Evolutionary conservation across 2,329 filamentous ascomycete genomes (phyloP).

Genomic region (Xylariaceae sp.): DNA sequence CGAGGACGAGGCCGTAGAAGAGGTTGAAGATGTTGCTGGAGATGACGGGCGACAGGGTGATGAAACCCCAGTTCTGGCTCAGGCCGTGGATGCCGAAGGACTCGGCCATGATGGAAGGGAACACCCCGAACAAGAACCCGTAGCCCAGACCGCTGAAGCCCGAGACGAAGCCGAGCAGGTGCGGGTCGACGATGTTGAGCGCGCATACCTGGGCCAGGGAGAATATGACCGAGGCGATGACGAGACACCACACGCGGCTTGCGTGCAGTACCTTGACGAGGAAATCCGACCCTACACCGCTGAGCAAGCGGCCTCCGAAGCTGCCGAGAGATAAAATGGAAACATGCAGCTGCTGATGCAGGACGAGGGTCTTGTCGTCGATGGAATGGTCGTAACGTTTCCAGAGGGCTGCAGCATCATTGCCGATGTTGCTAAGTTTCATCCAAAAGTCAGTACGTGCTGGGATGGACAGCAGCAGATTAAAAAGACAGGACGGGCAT

Average conservation of each 20-base stretch:
- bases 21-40: conserved; percentile 91
- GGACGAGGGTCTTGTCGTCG: conserved; percentile 67
- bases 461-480: neutral
- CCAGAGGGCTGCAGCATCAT: conserved; percentile 84
- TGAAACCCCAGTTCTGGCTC: conserved; percentile 92
- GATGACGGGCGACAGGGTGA: conserved; percentile 83
- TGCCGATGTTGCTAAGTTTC: conserved; percentile 76
- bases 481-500: conserved; percentile 33
- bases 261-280: conserved; percentile 75
- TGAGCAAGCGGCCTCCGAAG: conserved; percentile 74
- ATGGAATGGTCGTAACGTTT: conserved; percentile 72
- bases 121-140: conserved; percentile 90
- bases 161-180: conserved; percentile 72
- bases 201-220: conserved; percentile 72
- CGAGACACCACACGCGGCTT: conserved; percentile 87
- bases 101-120: conserved; percentile 82
- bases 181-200: conserved; percentile 68
- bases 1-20: conserved; percentile 79
- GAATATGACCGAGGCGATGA: conserved; percentile 72
- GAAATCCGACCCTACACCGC: conserved; percentile 84
- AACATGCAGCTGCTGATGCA: conserved; percentile 84
- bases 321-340: conserved; percentile 87
- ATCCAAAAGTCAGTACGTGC: neutral
- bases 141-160: conserved; percentile 83
- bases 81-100: conserved; percentile 85